Base-by-base conservation (phyloP, 208 protist genomes). In the Trypanosoma mega region DNA sequence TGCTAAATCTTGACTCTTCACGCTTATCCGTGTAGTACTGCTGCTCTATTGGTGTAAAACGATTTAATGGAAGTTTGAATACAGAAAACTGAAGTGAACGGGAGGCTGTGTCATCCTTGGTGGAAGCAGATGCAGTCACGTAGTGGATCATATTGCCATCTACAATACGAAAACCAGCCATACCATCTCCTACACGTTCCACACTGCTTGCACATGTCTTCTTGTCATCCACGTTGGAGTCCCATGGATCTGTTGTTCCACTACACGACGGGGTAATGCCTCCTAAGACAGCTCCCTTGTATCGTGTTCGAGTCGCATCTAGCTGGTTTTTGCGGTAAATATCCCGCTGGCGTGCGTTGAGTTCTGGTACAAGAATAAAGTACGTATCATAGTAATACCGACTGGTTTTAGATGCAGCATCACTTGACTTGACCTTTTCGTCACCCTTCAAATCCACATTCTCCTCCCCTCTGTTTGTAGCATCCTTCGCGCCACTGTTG, bases 51-150 rank as follows among this genome's bases (percentile, higher is more conserved):
- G 68, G 45, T 18, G 14, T 20, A 57, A 87, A 87, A 37, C 61
- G 74, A 24, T 24, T 78, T 27, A 87, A 69, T 14, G 84, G 76
- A 27, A 91, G 63, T 29, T 80, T 79, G 39, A 85, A 91, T 47
- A 82, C 77, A n/a, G 74, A 74, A 52, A 91, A 85, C 55, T 77
- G 68, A 20, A 88, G 31, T 24, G 68, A 69, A 18, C 74, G 68
- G 12, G 66, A 63, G n/a, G 60, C 73, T 18, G 34, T 1, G 30
- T 63, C 39, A 39, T 23, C 21, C 33, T 7, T 2, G 18, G 14
- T 39, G 18, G 51, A 55, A n/a, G 18, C 36, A 12, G 27, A 53
- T 2, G 64, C 63, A 5, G 70, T 59, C 34, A 86, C 64, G 51
- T 69, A 78, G 52, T 91, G 74, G 20, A 67, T 73, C 50, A 83